These are phyloP conservation scores for Phlebiopsis gigantea DNA, from an alignment of 768 basidiomycete species.

Conservation along the genomic window DNA sequence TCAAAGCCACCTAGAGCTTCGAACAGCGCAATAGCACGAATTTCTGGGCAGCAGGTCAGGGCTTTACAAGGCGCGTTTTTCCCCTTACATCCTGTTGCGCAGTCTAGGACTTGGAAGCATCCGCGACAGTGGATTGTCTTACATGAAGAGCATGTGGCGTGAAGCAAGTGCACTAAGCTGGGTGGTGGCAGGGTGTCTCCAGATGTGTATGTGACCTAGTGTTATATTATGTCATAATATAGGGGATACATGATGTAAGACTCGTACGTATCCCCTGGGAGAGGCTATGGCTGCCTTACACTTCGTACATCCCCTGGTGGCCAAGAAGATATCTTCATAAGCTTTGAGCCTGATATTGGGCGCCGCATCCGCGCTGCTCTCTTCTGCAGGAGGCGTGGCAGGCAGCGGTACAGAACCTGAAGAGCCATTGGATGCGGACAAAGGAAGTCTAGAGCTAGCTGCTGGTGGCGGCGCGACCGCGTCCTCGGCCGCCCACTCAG, in stretches of 20 bases:
- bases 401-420: neutral
- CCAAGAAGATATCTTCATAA: slow-evolving; percentile 33
- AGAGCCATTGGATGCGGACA: neutral
- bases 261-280: slow-evolving; percentile 40
- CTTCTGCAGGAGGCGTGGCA: neutral
- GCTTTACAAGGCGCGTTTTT: slow-evolving; percentile 31
- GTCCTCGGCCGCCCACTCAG: slow-evolving; percentile 32
- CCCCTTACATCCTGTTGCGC: slow-evolving; percentile 39
- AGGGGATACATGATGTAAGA: slow-evolving; percentile 11
- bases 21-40: slow-evolving; percentile 46
- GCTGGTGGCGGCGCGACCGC: neutral
- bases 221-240: neutral
- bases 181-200: slow-evolving; percentile 16
- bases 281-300: slow-evolving; percentile 32
- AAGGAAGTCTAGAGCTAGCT: neutral
- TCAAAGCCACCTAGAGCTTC: slow-evolving; percentile 47
- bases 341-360: slow-evolving; percentile 31
- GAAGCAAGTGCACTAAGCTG: slow-evolving; percentile 32
- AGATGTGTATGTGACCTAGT: slow-evolving; percentile 27
- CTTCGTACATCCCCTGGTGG: slow-evolving; percentile 31
- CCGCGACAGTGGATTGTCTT: slow-evolving; percentile 43
- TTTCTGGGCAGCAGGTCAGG: slow-evolving; percentile 39
- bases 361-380: slow-evolving; percentile 4
- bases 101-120: slow-evolving; percentile 37
- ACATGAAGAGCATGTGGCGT: slow-evolving; percentile 39